Base-by-base conservation (phyloP, 768 basidiomycete genomes). In the Lentinula raphanica region DNA sequence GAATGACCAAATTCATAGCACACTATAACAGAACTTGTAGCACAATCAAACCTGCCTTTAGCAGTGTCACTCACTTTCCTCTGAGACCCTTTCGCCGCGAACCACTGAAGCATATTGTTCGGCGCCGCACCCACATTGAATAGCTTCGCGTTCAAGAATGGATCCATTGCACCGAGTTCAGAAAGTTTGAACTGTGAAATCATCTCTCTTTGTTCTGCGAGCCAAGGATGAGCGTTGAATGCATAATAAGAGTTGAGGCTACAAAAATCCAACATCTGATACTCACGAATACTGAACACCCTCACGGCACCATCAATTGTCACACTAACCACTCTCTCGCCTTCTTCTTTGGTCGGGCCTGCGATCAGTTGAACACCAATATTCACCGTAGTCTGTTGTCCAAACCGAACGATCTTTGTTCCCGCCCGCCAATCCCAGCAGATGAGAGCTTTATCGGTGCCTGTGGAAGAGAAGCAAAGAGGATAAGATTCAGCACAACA, bases 61-160 rank as follows among this genome's bases (percentile, higher is more conserved):
- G n/a, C n/a, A n/a, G 42, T 29, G 29, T 42, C 9, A 72, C 84
- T 39, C 66, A 92, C 92, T 28, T 92, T 94, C 87, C 94, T 94
- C 66, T 91, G 90, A 4, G 85, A 82, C 0, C 92, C 92, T 63
- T 93, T 91, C 1, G 92, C 91, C 5, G 92, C 92, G 67, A 94
- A 94, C 92, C 92, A 94, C 82, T 94, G 92, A 11, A 94, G 76
- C 91, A 91, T 92, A 68, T 92, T 92, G 65, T 93, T 88, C 28
- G 90, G 84, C 0, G 90, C 90, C 23, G 81, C 68, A 1, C 93
- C 93, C 8, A 95, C 87, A 62, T 91, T 85, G 64, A 83, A 82
- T 56, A 95, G 67, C 65, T 85, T 90, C 1, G 83, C 71, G 60
- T 79, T 85, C 63, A 90, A 66, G 23, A 82, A 74, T 17, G 87